A percentile compares a stretch with the other conserved stretches of the same genome.
These are phyloP conservation scores for Brettanomyces anomalus DNA, from an alignment of 805 yeast genomes.

Conservation along the genomic window DNA sequence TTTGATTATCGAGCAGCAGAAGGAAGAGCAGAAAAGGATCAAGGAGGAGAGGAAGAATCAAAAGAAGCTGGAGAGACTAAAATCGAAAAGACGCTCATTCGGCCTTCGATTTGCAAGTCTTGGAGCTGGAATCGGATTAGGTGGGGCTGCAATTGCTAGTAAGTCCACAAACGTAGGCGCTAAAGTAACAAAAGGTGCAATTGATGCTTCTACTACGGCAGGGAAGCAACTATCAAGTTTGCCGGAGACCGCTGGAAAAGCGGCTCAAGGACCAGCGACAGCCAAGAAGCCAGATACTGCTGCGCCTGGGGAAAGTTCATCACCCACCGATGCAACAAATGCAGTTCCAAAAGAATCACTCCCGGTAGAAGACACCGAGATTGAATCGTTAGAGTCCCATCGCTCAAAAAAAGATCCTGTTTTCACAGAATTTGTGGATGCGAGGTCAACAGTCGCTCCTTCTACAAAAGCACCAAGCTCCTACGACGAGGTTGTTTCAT, in stretches of 20 bases:
- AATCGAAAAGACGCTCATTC: slow-evolving; percentile 23
- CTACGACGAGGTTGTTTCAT: slow-evolving; percentile 25
- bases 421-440: slow-evolving; percentile 19
- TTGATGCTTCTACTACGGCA: slow-evolving; percentile 13
- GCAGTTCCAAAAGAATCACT: background rate
- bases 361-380: slow-evolving; percentile 6
- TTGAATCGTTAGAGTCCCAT: slow-evolving; percentile 9
- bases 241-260: slow-evolving; percentile 18
- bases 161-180: slow-evolving; percentile 7
- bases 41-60: slow-evolving; percentile 31
- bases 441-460: background rate
- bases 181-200: slow-evolving; percentile 12
- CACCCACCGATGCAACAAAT: background rate
- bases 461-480: background rate
- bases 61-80: slow-evolving; percentile 23
- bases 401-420: slow-evolving; percentile 8
- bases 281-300: slow-evolving; percentile 5
- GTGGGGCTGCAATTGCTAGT: slow-evolving; percentile 8
- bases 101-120: slow-evolving; percentile 8
- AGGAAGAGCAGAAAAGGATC: slow-evolving; percentile 19
- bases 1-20: slow-evolving; percentile 19
- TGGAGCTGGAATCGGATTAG: slow-evolving; percentile 16
- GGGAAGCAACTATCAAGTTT: slow-evolving; percentile 14
- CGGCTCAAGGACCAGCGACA: slow-evolving; percentile 5
- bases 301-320: background rate